Base-by-base conservation (phyloP, 2,329 filamentous ascomycete genomes). In the Drechslera avenae region DNA sequence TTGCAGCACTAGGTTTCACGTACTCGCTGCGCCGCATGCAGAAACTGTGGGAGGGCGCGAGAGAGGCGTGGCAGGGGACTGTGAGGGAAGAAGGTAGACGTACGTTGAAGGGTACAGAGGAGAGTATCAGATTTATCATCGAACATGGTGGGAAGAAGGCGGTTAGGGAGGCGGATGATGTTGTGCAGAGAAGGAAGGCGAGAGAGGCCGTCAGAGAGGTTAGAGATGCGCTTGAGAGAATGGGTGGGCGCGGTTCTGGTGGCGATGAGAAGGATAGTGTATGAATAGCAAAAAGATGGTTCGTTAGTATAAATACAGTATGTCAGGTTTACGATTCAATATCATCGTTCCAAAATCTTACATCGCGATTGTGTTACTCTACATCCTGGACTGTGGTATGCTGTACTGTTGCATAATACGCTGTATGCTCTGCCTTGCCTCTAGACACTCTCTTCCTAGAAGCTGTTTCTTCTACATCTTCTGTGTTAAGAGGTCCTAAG, bases 11-110 rank as follows among this genome's bases (percentile, higher is more conserved):
- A 2, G 84, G 84, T 1, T 61, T 85, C 8, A 81, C 83, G 2
- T 83, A 82, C 69, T 80, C 80, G 2, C 62, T 86, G 33, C 74
- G 82, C 17, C 75, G 82, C 8, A 77, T 86, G 73, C 84, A 87
- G 66, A 81, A 74, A 62, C 71, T 78, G 50, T 87, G 85, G 84
- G 80, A 83, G 46, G 72, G 67, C 4, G 81, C 81, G 13, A 76
- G 83, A 33, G 71, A 72, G 12, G 73, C 67, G 14, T 85, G 84
- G 76, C 78, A 81, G 52, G 73, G 72, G 1, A 77, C 79, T 23
- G 74, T 85, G 2, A 76, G 79, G 43, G 84, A 86, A 57, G 79
- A 84, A 56, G 84, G 83, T 2, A 73, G 83, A 36, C 73, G 74
- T n/a, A 79, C 81, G 2, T 67, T 87, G 28, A 79, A 76, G 49